These are phyloP conservation scores for Pleoardoris graminearum DNA, from an alignment of 2,329 filamentous ascomycete genomes.

Conservation along the genomic window DNA sequence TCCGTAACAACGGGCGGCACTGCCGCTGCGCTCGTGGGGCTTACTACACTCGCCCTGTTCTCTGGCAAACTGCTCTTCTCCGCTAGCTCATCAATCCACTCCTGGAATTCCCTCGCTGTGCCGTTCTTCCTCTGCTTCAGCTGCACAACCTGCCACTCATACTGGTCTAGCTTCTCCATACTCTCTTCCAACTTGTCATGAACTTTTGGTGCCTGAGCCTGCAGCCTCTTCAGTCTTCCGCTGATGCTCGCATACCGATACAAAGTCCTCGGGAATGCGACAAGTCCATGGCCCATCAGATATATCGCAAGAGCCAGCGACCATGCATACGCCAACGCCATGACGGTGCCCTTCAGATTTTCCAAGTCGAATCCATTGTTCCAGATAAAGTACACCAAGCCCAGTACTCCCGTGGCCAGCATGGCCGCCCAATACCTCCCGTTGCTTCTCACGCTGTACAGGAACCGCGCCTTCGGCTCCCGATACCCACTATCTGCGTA, in stretches of 20 bases:
- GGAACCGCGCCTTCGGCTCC: constrained; percentile 76
- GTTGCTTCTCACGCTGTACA: constrained; percentile 86
- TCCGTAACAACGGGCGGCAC: constrained; percentile 87
- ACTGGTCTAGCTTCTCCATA: constrained; percentile 73
- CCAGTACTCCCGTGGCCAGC: constrained; percentile 69
- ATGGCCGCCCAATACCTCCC: constrained; percentile 85
- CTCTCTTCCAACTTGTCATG: constrained; percentile 90
- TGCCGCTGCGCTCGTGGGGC: constrained; percentile 43
- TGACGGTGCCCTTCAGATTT: constrained; percentile 80
- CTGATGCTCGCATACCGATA: constrained; percentile 79
- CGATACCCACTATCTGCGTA: constrained; percentile 94
- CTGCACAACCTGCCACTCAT: constrained; percentile 80
- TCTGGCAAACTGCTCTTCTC: constrained; percentile 76
- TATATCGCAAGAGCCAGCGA: constrained; percentile 90
- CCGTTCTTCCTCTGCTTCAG: constrained; percentile 80
- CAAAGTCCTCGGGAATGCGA: constrained; percentile 82
- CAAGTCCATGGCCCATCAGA: constrained; percentile 94
- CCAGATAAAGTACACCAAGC: constrained; percentile 80
- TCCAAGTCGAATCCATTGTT: constrained; percentile 72
- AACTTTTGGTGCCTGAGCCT: constrained; percentile 75
- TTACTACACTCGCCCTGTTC: constrained; percentile 44
- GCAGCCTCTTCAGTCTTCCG: constrained; percentile 72
- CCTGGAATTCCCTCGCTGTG: constrained; percentile 73
- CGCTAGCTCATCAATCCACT: constrained; percentile 94
- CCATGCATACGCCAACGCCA: constrained; percentile 95